Evolutionary conservation across 2,329 filamentous ascomycete genomes (phyloP).

Genomic region (Fusarium nurragi): DNA sequence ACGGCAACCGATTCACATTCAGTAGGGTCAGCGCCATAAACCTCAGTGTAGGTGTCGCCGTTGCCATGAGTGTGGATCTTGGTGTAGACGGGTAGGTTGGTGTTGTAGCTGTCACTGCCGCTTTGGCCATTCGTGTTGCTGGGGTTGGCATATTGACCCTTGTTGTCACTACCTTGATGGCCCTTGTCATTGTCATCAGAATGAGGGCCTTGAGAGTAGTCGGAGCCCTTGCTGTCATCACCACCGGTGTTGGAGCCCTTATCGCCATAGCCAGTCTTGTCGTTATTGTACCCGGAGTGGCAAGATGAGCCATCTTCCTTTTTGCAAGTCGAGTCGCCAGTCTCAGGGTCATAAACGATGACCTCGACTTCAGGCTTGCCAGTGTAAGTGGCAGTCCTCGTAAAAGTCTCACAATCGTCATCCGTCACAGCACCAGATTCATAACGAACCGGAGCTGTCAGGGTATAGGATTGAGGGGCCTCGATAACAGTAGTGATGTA

Average conservation of each 20-base stretch:
- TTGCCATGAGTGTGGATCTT: conserved; percentile 28
- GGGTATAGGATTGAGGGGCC: conserved; percentile 27
- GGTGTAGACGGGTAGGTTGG: conserved; percentile 26
- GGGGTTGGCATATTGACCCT: conserved; percentile 19
- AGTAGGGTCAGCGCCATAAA: conserved; percentile 19
- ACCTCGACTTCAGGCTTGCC: conserved; percentile 45
- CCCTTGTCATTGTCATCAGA: conserved; percentile 5
- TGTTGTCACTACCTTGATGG: background rate
- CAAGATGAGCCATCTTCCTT: conserved; percentile 45
- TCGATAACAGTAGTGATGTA: conserved; percentile 33
- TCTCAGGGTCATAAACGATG: conserved; percentile 46
- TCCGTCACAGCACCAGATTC: conserved; percentile 41
- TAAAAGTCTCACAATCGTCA: conserved; percentile 24
- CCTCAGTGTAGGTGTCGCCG: conserved; percentile 20
- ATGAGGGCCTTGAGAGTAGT: background rate
- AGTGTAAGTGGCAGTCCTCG: conserved; percentile 30
- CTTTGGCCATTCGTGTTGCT: conserved; percentile 19
- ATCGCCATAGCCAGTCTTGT: conserved; percentile 8
- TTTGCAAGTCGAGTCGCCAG: conserved; percentile 45
- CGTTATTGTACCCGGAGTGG: conserved; percentile 15
- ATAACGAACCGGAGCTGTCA: conserved; percentile 42
- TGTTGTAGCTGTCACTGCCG: conserved; percentile 8
- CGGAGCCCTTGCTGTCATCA: background rate
- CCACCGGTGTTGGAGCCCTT: background rate
- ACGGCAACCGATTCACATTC: conserved; percentile 38